phyloP scores from a whole-genome alignment of 73 alveolate genomes.

The Blepharisma stoltei region DNA sequence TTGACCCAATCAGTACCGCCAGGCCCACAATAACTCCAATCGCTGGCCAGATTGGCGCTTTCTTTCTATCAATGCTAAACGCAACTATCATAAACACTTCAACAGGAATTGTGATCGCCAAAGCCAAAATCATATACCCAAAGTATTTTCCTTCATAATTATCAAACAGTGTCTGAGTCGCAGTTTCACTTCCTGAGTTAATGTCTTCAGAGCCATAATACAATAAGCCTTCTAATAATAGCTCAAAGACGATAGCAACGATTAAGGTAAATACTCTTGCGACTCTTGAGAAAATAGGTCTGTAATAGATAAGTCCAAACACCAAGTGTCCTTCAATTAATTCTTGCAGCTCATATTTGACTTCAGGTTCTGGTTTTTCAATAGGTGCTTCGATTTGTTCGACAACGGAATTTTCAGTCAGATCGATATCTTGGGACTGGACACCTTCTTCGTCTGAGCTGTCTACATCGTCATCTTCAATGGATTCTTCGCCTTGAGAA shows the following conservation, averaged over 20 bases:
- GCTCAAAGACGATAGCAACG: neutral
- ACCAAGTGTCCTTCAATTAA: conserved; percentile 15
- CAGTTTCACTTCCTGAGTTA: too few species aligned
- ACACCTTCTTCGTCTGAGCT: neutral
- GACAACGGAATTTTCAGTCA: neutral
- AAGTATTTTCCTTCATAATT: neutral
- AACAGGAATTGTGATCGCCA: neutral
- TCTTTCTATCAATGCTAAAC: conserved; percentile 10
- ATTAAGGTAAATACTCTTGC: neutral
- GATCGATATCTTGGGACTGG: neutral
- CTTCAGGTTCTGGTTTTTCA: neutral
- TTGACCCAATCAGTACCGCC: neutral
- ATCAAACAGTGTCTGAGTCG: neutral
- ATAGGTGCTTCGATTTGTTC: too few species aligned
- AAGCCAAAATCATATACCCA: conserved; percentile 2
- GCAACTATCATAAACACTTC: neutral
- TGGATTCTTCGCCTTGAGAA: neutral
- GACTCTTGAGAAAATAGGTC: neutral
- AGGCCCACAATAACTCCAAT: neutral
- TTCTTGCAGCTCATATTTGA: neutral
- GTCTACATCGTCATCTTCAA: too few species aligned
- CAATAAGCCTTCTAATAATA: neutral
- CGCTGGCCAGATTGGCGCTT: neutral
- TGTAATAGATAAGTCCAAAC: neutral
- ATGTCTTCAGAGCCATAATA: neutral